These are phyloP conservation scores for Remersonia thermophila DNA, from an alignment of 2,329 filamentous ascomycete genomes.

Conservation along the genomic window DNA sequence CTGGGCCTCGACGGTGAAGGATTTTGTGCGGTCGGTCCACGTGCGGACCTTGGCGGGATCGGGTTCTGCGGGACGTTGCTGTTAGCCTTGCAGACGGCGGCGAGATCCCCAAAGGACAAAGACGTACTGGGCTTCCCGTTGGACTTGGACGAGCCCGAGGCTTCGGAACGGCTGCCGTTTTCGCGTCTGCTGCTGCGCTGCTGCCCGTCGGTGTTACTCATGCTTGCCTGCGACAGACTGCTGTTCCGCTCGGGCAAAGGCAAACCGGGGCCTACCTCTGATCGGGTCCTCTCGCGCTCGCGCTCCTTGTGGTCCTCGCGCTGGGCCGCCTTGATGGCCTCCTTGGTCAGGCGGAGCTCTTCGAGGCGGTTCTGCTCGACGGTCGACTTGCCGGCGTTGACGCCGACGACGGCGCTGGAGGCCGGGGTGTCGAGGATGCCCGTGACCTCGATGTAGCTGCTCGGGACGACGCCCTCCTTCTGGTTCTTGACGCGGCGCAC, in stretches of 20 bases:
- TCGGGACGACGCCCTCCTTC: conserved; percentile 90
- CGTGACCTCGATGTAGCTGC: conserved; percentile 86
- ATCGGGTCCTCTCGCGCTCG: conserved; percentile 40
- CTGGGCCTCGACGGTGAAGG: conserved; percentile 94
- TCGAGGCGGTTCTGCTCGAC: conserved; percentile 70
- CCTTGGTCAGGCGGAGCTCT: conserved; percentile 72
- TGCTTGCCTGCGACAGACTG: conserved; percentile 52
- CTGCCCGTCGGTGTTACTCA: conserved; percentile 49
- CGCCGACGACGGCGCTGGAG: conserved; percentile 34
- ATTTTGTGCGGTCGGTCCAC: conserved; percentile 91
- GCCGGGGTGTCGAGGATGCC: conserved; percentile 47
- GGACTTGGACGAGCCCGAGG: conserved; percentile 47
- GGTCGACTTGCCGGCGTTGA: conserved; percentile 44
- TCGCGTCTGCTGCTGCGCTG: conserved; percentile 61
- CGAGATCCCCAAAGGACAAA: too few relatives aligned
- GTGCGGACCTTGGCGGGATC: conserved; percentile 72
- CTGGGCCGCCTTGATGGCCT: conserved; percentile 52
- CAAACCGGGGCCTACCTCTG: conserved; percentile 68
- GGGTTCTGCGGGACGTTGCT: conserved; percentile 45
- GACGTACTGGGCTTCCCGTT: conserved; percentile 63
- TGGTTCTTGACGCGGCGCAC: conserved; percentile 81
- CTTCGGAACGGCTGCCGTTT: conserved; percentile 48
- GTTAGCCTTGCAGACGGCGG: neutral
- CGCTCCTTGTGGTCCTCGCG: conserved; percentile 37
- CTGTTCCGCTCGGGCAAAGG: conserved; percentile 66